Evolutionary conservation across 108 stramenopile species (phyloP).

Genomic region (Asterionellopsis glacialis): DNA sequence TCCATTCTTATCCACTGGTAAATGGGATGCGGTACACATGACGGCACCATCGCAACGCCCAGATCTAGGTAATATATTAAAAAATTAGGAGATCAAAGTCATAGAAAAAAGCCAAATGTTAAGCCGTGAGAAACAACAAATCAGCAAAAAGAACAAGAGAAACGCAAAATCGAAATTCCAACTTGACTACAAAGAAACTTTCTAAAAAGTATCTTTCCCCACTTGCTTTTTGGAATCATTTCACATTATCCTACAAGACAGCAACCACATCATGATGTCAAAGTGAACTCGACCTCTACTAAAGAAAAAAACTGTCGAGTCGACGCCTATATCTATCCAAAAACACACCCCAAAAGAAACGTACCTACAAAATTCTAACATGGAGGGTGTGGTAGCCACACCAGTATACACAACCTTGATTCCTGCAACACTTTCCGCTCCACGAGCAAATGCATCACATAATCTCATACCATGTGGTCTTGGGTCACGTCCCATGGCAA

Average conservation of each 20-base stretch:
- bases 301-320: too few species aligned
- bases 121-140: conserved; percentile 1
- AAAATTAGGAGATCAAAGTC: conserved; percentile 3
- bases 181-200: neutral
- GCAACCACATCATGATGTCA: too few species aligned
- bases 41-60: conserved; percentile 59
- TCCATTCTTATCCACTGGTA: conserved; percentile 79
- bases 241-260: too few species aligned
- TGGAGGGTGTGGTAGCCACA: conserved; percentile 68
- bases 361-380: conserved; percentile 52
- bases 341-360: too few species aligned
- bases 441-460: conserved; percentile 66
- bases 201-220: too few species aligned
- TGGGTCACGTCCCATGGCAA: conserved; percentile 75
- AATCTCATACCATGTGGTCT: conserved; percentile 57
- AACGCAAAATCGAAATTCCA: neutral
- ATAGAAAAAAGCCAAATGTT: neutral
- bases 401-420: conserved; percentile 57
- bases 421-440: conserved; percentile 42
- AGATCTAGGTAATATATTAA: conserved; percentile 22
- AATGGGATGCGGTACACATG: conserved; percentile 80
- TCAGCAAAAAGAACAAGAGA: neutral
- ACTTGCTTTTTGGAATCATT: too few species aligned
- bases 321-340: too few species aligned
- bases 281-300: too few species aligned